Conservation (phyloP, 2,329 filamentous ascomycete species). For the Fusarium odoratissimum region DNA sequence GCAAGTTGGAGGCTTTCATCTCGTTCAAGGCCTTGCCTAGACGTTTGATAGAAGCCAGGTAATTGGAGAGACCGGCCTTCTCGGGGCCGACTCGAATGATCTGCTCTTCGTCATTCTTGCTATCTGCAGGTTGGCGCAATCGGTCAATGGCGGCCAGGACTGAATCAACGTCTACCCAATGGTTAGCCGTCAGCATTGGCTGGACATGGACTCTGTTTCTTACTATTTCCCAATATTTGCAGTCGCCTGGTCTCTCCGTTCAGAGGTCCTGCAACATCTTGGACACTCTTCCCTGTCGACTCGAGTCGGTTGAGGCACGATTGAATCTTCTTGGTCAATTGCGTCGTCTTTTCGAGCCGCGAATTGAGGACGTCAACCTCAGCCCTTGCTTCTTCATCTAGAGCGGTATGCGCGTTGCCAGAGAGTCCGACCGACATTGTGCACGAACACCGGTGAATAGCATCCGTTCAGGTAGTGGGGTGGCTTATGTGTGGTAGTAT, state of each 20-base stretch:
- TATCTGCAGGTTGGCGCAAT: slow-evolving; percentile 89
- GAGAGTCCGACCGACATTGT: slow-evolving; percentile 64
- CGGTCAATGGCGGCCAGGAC: slow-evolving; percentile 89
- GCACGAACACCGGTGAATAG: not conserved
- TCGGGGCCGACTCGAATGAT: slow-evolving; percentile 91
- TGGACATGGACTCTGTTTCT: slow-evolving; percentile 14
- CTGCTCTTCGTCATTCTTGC: slow-evolving; percentile 89
- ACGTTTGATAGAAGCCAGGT: slow-evolving; percentile 89
- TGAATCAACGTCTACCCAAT: slow-evolving; percentile 78
- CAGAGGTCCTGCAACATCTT: slow-evolving; percentile 91
- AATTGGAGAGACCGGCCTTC: slow-evolving; percentile 83
- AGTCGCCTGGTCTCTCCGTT: slow-evolving; percentile 92
- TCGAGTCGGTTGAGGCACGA: slow-evolving; percentile 86
- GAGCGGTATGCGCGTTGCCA: slow-evolving; percentile 59
- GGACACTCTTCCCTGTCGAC: slow-evolving; percentile 87
- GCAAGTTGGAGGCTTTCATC: slow-evolving; percentile 89
- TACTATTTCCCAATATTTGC: slow-evolving; percentile 86
- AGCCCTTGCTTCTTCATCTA: slow-evolving; percentile 75
- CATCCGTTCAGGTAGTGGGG: not conserved
- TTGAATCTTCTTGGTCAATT: slow-evolving; percentile 95
- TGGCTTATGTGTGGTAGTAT: not conserved
- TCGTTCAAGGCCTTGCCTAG: slow-evolving; percentile 86
- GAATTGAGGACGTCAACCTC: slow-evolving; percentile 79
- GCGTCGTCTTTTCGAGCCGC: slow-evolving; percentile 88
- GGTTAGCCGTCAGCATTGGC: slow-evolving; percentile 23